A percentile compares a stretch with the other conserved stretches of the same genome.
Evolutionary conservation across 192 early-diverging fungal genomes (phyloP).

Genomic region (Backusella liffmaniae): DNA sequence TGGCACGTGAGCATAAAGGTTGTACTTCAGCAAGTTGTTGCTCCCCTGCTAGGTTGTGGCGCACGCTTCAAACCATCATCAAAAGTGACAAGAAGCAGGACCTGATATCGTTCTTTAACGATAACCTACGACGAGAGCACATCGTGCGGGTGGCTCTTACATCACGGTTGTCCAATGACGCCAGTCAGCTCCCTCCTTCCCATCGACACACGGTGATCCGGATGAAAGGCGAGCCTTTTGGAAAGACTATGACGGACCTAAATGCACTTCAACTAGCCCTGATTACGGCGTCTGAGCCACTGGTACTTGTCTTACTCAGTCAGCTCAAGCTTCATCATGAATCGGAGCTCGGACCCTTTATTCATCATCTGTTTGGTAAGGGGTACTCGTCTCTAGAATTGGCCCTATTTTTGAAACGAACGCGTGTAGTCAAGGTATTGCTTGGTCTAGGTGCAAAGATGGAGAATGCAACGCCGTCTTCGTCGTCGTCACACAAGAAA

Average conservation of each 20-base stretch:
- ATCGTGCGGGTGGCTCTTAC: constrained; percentile 18
- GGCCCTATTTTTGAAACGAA: constrained; percentile 16
- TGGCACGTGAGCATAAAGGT: constrained; percentile 1
- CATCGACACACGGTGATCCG: constrained; percentile 19
- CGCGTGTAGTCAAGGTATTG: constrained; percentile 13
- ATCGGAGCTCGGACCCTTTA: constrained; percentile 13
- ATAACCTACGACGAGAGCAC: constrained; percentile 10
- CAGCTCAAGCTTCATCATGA: constrained; percentile 9
- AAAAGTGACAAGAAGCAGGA: constrained; percentile 1
- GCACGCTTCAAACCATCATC: constrained; percentile 24
- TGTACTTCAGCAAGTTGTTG: constrained; percentile 14
- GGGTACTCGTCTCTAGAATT: constrained; percentile 25
- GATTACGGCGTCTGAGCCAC: constrained; percentile 1
- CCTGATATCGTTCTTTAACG: constrained; percentile 4
- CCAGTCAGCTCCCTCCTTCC: constrained; percentile 16
- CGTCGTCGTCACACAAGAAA: constrained; percentile 1
- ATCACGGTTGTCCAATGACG: constrained; percentile 19
- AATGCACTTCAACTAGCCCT: constrained; percentile 31
- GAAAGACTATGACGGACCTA: constrained; percentile 18
- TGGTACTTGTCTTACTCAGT: constrained; percentile 8
- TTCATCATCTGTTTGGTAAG: constrained; percentile 29
- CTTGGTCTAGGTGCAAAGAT: constrained; percentile 17
- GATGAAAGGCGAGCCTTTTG: constrained; percentile 13
- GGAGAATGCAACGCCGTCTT: not conserved
- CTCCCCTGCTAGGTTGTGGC: constrained; percentile 19